Evolutionary conservation across 192 early-diverging fungal genomes (phyloP), one percentile per base, ranked within the genome.

Genomic region (Chytriomyces hyalinus): DNA sequence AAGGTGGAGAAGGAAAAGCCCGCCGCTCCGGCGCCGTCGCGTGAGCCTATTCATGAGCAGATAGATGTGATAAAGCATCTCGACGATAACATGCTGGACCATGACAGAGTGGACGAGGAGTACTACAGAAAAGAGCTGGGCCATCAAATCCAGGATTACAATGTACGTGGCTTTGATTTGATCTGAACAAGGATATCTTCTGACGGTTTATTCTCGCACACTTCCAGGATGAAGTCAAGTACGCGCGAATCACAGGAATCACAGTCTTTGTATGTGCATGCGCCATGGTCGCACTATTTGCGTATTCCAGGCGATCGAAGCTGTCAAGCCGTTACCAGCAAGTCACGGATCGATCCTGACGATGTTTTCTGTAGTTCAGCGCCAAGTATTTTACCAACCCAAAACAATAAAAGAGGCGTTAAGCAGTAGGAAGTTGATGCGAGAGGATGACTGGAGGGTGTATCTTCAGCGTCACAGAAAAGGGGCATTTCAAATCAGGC

Each of bases 11-110:
- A 50, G 20, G 20, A n/a, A 26, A 59, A 59, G 48, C 63, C 63
- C 3, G 48, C 28, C 13, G 69, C 22, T 11, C 69, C 69, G 11
- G 63, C 36, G 0, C 20, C 63, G 17, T 44, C 20, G 9, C n/a
- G 69, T 20, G 22, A 51, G 44, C 69, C 69, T 17, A 45, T 71
- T 24, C 69, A 71, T 60, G 26, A 71, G n/a, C 20, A 71, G 26
- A 15, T 71, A 3, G 69, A 45, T 36, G 9, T 44, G 36, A 71
- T 71, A 36, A 22, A 71, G 22, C 69, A 71, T 20, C 57, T 71
- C 49, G 69, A 71, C 26, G 69, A 71, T 13, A 45, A 71, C 26
- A 71, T 71, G 69, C 49, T 71, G 10, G 69, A 71, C 26, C 9
- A 57, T 9, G 69, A 71, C 44, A 26, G n/a, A 13, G 69, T 71